Percentiles rank a stretch among this genome's conserved stretches.
Evolutionary conservation across 345 rosid genomes (phyloP).

Genomic region (Hirschfeldia incana): DNA sequence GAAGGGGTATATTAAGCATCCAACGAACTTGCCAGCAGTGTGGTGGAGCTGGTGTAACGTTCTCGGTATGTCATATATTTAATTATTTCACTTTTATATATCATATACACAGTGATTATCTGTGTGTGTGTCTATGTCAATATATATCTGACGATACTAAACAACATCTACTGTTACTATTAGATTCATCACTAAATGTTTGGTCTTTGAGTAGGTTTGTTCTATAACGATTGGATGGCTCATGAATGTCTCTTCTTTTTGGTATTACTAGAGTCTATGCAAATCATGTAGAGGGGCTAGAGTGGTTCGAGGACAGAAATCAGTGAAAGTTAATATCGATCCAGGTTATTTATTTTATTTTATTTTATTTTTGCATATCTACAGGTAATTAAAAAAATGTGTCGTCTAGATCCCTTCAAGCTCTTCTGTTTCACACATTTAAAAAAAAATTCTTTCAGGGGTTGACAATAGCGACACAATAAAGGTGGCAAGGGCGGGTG

Average conservation of each 20-base stretch:
- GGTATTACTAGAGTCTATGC: constrained; percentile 72
- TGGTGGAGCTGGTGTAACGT: constrained; percentile 77
- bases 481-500: constrained; percentile 78
- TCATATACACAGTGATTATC: neutral
- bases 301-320: constrained; percentile 73
- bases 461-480: constrained; percentile 76
- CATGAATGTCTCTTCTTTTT: constrained; percentile 19
- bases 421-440: constrained; percentile 8
- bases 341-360: constrained; percentile 53
- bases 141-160: neutral
- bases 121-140: neutral
- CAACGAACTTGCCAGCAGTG: constrained; percentile 74
- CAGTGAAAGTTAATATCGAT: constrained; percentile 78
- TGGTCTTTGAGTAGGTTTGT: constrained; percentile 14
- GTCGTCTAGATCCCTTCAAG: neutral
- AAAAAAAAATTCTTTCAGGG: constrained; percentile 47
- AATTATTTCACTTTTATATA: neutral
- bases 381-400: neutral
- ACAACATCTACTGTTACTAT: neutral
- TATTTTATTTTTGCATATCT: neutral
- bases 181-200: neutral
- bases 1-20: constrained; percentile 69
- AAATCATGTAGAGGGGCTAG: constrained; percentile 81
- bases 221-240: constrained; percentile 4
- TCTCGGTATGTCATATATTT: constrained; percentile 54